Evolutionary conservation across 2,329 filamentous ascomycete species (phyloP).

Genomic region (Fusarium mangiferae): DNA sequence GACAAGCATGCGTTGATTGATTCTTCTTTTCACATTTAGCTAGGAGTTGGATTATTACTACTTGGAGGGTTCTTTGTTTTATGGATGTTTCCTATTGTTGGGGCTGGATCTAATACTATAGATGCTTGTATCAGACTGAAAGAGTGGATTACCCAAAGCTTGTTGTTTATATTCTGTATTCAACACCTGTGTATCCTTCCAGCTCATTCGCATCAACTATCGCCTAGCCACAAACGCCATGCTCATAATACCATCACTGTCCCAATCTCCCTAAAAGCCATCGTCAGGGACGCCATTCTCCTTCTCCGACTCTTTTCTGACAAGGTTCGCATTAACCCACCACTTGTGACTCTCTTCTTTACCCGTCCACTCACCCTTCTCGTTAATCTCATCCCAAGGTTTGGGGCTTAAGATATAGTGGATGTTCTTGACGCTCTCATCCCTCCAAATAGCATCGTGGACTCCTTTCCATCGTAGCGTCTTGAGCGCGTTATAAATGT

Average conservation of each 20-base stretch:
- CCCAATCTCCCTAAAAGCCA: constrained; percentile 24
- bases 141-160: not conserved
- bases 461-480: constrained; percentile 64
- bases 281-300: constrained; percentile 49
- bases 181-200: not conserved
- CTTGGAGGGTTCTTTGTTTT: not conserved
- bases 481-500: constrained; percentile 72
- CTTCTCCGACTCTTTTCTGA: constrained; percentile 56
- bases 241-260: not conserved
- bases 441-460: constrained; percentile 66
- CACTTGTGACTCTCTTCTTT: constrained; percentile 62
- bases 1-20: not conserved
- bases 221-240: constrained; percentile 1
- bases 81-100: not conserved
- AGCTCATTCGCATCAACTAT: not conserved
- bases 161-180: not conserved
- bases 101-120: constrained; percentile 23
- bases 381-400: constrained; percentile 66
- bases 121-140: constrained; percentile 39
- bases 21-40: constrained; percentile 1
- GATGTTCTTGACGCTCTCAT: constrained; percentile 68
- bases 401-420: constrained; percentile 72
- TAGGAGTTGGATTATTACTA: constrained; percentile 29
- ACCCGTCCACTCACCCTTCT: constrained; percentile 55
- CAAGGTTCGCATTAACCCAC: constrained; percentile 64